Conservation (phyloP, 495 filamentous ascomycete species). For the Tuber aestivum region DNA sequence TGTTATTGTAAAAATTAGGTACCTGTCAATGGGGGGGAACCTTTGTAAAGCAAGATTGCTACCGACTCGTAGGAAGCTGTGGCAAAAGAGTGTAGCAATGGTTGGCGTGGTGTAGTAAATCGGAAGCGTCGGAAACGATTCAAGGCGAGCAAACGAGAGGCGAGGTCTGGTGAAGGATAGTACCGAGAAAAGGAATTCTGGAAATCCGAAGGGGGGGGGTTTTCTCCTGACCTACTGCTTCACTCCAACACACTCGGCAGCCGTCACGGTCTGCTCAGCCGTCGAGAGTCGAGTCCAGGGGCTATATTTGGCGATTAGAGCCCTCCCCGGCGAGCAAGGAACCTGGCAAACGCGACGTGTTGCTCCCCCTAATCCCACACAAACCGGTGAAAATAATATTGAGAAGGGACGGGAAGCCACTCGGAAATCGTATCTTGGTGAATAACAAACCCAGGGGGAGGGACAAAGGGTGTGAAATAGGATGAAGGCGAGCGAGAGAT, state of each 20-base stretch:
- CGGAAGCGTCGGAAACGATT: constrained; percentile 28
- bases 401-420: constrained; percentile 21
- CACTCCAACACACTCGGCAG: constrained; percentile 9
- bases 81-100: constrained; percentile 12
- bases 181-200: constrained; percentile 17
- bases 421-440: constrained; percentile 13
- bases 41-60: constrained; percentile 4
- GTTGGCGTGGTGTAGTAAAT: not conserved
- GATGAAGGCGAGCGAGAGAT: constrained; percentile 12
- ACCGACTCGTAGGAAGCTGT: constrained; percentile 11
- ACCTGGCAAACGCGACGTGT: constrained; percentile 34
- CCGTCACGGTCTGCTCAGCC: constrained; percentile 15
- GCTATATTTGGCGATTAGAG: constrained; percentile 31
- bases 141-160: constrained; percentile 24
- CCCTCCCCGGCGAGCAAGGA: constrained; percentile 23
- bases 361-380: constrained; percentile 6
- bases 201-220: constrained; percentile 7
- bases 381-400: constrained; percentile 21
- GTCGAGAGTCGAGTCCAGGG: constrained; percentile 9
- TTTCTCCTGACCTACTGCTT: constrained; percentile 17
- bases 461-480: constrained; percentile 19
- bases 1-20: constrained; percentile 11
- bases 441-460: constrained; percentile 13
- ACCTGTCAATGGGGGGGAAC: constrained; percentile 8
- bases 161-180: constrained; percentile 31